Evolutionary conservation across 768 basidiomycete species (phyloP).

Genomic region (Astraeus odoratus): DNA sequence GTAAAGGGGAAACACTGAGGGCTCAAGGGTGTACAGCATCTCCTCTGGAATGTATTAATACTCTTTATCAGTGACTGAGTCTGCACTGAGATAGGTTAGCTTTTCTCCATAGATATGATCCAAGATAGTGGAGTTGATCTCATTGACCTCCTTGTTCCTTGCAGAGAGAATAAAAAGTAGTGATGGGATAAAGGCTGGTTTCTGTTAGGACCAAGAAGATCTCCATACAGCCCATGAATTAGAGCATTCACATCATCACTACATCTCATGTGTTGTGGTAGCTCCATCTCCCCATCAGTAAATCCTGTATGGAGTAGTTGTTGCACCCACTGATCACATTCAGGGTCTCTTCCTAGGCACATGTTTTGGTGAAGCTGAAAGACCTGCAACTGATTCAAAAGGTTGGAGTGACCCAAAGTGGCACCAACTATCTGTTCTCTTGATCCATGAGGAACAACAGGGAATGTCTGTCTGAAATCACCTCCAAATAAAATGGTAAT

Average conservation of each 20-base stretch:
- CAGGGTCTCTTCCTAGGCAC: slow-evolving; percentile 31
- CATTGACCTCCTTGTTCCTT: slow-evolving; percentile 25
- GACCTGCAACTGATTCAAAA: slow-evolving; percentile 32
- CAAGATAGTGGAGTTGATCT: slow-evolving; percentile 27
- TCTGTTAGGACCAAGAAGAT: slow-evolving; percentile 5
- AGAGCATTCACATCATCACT: slow-evolving; percentile 5
- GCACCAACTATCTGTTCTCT: slow-evolving; percentile 33
- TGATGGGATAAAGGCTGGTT: slow-evolving; percentile 13
- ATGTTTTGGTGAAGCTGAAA: slow-evolving; percentile 36
- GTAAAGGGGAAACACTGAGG: slow-evolving; percentile 36
- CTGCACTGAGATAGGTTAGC: slow-evolving; percentile 20
- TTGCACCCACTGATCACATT: too few species aligned
- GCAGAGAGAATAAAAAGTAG: slow-evolving; percentile 27
- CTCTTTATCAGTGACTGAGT: slow-evolving; percentile 19
- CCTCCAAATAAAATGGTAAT: too few species aligned
- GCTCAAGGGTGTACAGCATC: slow-evolving; percentile 32
- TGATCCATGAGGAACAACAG: slow-evolving; percentile 33
- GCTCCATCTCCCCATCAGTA: slow-evolving; percentile 11
- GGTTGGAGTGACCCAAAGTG: slow-evolving; percentile 26
- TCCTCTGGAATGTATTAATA: slow-evolving; percentile 29
- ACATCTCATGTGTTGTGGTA: too few species aligned
- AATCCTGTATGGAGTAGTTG: slow-evolving; percentile 31
- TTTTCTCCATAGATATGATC: slow-evolving; percentile 18
- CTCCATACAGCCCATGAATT: slow-evolving; percentile 23
- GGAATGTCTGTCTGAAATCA: slow-evolving; percentile 41